Evolutionary conservation across 73 alveolate genomes (phyloP).

Genomic region (Paraurostyla sp.): DNA sequence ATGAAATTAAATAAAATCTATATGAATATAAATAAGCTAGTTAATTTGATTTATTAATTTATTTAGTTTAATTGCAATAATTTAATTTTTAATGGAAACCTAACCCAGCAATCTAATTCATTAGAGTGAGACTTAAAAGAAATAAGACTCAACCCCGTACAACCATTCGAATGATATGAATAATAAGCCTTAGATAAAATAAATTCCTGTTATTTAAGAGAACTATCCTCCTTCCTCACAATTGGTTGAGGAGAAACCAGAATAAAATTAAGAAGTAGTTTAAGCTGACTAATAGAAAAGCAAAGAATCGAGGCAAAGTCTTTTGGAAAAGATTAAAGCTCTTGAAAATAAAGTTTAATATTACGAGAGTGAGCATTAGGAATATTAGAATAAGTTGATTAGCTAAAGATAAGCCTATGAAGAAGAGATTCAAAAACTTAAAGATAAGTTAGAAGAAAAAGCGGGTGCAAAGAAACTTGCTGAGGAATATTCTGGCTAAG

Average conservation of each 20-base stretch:
- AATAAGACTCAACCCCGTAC: neutral
- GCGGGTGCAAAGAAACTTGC: neutral
- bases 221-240: neutral
- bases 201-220: neutral
- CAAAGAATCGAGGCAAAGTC: too few relatives aligned
- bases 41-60: neutral
- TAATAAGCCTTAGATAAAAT: neutral
- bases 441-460: neutral
- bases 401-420: neutral
- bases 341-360: neutral
- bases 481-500: neutral
- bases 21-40: neutral
- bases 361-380: constrained; percentile 20
- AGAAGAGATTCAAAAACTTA: neutral
- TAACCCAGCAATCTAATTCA: neutral
- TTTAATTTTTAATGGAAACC: neutral
- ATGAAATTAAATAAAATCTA: too few relatives aligned
- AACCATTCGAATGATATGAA: neutral
- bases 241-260: neutral
- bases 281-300: too few relatives aligned
- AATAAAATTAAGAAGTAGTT: too few relatives aligned
- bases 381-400: neutral
- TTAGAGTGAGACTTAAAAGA: too few relatives aligned
- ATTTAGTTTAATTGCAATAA: constrained; percentile 28
- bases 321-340: neutral